Evolutionary conservation across 2,329 filamentous ascomycete genomes (phyloP), one percentile per base, ranked within the genome.

Genomic region (Penicillium sp.): DNA sequence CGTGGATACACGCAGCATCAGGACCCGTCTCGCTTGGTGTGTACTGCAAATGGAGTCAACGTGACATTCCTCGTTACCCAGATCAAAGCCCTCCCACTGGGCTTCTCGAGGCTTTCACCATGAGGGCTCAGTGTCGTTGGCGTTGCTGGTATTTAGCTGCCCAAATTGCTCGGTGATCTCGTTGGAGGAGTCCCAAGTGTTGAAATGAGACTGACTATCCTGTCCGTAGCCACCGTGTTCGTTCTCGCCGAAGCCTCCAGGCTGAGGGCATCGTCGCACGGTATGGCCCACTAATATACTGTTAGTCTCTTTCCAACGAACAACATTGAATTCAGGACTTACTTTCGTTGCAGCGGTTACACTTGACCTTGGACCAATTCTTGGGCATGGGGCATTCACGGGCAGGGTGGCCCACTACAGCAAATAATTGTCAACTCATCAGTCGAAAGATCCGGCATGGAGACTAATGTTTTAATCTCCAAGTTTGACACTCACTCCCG

Each of bases 271-370:
- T 53, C 73, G 71, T 34, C 58, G 68, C 43, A 69, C 47, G 15
- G 73, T 76, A 47, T 77, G 74, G n/a, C 74, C 74, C 68, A 75
- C 74, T 76, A 45, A 16, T 16, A 13, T 45, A 47, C 43, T 9
- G 24, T 63, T 49, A 65, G 48, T n/a, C 49, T 24, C 8, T 45
- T 33, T 33, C 21, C 45, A 15, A 3, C 29, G 39, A n/a, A 46
- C 39, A 9, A 9, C 39, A 16, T 4, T 18, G 21, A 2, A 12
- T 26, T 31, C 7, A 42, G 42, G 39, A 66, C 70, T 62, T 62
- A 76, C 75, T 74, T 47, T 76, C 70, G 12, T 70, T 69, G 44
- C 76, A 78, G 28, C 72, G 73, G 56, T 69, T 74, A 60, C 76
- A 78, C 52, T 75, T 70, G 23, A 78, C 74, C 41, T 69, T 72